Percentiles rank a stretch among this genome's conserved stretches.
phyloP scores from a whole-genome alignment of 2,329 filamentous ascomycete genomes.

The Talaromyces rugulosus region DNA sequence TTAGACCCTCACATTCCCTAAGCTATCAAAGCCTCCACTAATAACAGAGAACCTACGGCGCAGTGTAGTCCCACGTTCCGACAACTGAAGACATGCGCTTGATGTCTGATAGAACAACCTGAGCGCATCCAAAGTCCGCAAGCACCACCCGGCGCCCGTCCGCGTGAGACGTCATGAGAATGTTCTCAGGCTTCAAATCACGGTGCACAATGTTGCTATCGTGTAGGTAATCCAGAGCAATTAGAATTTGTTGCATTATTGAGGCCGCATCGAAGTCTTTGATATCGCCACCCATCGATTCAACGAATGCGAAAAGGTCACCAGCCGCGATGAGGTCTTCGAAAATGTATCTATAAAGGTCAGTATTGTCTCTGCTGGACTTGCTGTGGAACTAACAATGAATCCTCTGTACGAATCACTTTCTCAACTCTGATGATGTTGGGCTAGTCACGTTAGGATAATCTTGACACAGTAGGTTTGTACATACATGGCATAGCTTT shows the following conservation, averaged over 20 bases:
- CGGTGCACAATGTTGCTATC: constrained; percentile 53
- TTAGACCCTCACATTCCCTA: not conserved
- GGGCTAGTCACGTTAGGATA: constrained; percentile 36
- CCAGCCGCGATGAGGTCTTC: constrained; percentile 58
- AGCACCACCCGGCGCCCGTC: constrained; percentile 52
- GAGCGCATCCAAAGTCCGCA: constrained; percentile 59
- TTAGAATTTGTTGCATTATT: constrained; percentile 53
- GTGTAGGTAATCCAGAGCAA: constrained; percentile 58
- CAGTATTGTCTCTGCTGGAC: constrained; percentile 9
- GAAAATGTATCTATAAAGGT: constrained; percentile 51
- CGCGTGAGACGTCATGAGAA: constrained; percentile 54
- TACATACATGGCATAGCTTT: constrained; percentile 50
- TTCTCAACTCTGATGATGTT: constrained; percentile 58
- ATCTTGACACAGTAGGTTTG: constrained; percentile 5
- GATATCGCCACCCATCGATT: constrained; percentile 46
- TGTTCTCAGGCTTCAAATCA: constrained; percentile 62
- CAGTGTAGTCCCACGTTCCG: constrained; percentile 55
- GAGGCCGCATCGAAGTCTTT: constrained; percentile 50
- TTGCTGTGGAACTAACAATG: constrained; percentile 38
- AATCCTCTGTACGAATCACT: constrained; percentile 50
- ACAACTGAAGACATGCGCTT: constrained; percentile 51
- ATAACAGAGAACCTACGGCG: constrained; percentile 48
- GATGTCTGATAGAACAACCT: constrained; percentile 24
- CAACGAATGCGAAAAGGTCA: constrained; percentile 58
- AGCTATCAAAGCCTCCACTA: too few species aligned